Evolutionary conservation across 805 yeast genomes (phyloP).

Genomic region (Saccharomycopsis fibuligera): DNA sequence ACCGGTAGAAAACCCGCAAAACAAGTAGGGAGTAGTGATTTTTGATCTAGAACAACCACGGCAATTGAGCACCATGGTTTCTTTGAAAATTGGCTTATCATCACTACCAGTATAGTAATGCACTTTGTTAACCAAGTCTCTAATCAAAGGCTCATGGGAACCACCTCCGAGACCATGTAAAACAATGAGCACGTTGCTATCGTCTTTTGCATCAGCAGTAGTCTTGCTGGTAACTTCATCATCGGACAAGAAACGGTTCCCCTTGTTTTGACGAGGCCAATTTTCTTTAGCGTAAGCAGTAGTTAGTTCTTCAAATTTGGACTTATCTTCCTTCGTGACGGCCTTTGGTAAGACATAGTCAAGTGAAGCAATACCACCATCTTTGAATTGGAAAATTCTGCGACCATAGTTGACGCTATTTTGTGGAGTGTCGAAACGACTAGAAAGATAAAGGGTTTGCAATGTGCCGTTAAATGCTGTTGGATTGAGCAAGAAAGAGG

Average conservation of each 20-base stretch:
- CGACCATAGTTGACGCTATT: constrained; percentile 71
- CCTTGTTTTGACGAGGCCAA: constrained; percentile 58
- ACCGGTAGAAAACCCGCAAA: constrained; percentile 62
- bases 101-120: neutral
- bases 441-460: constrained; percentile 68
- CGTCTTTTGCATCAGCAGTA: constrained; percentile 27
- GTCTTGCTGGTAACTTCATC: constrained; percentile 35
- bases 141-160: constrained; percentile 65
- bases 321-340: constrained; percentile 27
- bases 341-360: constrained; percentile 56
- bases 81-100: constrained; percentile 39
- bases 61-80: constrained; percentile 53
- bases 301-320: constrained; percentile 33
- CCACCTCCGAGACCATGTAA: constrained; percentile 78
- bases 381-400: constrained; percentile 48
- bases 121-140: constrained; percentile 29
- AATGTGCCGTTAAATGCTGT: constrained; percentile 62
- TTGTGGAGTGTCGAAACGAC: constrained; percentile 41
- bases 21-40: constrained; percentile 59
- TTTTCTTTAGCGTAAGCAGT: constrained; percentile 36
- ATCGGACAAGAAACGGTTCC: constrained; percentile 55
- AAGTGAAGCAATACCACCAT: constrained; percentile 67
- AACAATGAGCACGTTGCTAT: constrained; percentile 53
- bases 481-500: constrained; percentile 52
- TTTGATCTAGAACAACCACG: constrained; percentile 77